Evolutionary conservation across 202 grass and related monocot species (phyloP), one percentile per base, ranked within the genome.

Genomic region (Zizania palustris): DNA sequence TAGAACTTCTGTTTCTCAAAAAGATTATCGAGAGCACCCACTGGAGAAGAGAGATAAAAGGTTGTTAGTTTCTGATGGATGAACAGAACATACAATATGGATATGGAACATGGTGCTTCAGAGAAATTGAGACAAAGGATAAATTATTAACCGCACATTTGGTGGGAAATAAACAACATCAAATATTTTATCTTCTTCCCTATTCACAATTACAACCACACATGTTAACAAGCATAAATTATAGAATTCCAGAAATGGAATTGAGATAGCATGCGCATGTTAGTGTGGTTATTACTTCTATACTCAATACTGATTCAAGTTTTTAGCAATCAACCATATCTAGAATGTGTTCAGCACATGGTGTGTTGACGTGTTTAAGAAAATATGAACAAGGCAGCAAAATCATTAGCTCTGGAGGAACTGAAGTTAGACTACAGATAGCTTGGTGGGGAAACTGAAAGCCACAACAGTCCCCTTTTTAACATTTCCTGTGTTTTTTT

Each of bases 11-110:
- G 50, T 75, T 87, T 73, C 77, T 84, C 76, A 53, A 84, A 38
- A 84, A 87, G 4, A 87, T 56, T 45, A 81, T 22, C 6, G 88
- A 84, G 34, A 90, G 60, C 37, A 90, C 61, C 88, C 88, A 90
- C 88, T 90, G 84, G 19, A 73, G 48, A 65, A 67, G 69, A 63
- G 16, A 80, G 5, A 85, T 54, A 3, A 6, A 79, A 28, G 8
- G 15, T 10, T 14, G 3, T 80, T 61, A 85, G 34, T 73, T 81
- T 69, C 53, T 13, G 53, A 77, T 85, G 11, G 60, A 60, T 45
- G n/a, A 73, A 67, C 1, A n/a, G 7, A 48, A 12, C 4, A 8
- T 22, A 41, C 61, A 11, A 3, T 34, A 70, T 28, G 36, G 3
- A 45, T 45, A 59, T 7, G 4, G 39, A 60, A 20, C 22, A 76